Evolutionary conservation across 805 yeast genomes (phyloP).

Genomic region (Suhomyces sp.): DNA sequence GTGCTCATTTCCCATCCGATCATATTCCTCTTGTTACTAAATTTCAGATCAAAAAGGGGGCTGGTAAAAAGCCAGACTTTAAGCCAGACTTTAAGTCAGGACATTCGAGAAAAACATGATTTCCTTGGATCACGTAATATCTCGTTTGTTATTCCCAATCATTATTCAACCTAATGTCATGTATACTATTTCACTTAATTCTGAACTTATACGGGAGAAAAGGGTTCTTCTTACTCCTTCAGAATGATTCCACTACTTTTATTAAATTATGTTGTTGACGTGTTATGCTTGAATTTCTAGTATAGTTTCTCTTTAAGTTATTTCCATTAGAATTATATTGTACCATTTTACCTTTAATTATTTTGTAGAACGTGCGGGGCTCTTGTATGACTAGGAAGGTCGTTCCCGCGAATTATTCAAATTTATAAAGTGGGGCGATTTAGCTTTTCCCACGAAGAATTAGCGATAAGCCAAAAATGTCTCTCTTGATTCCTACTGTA

Average conservation of each 20-base stretch:
- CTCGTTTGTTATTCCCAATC: not conserved
- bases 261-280: slow-evolving; percentile 1
- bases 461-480: slow-evolving; percentile 8
- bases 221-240: not conserved
- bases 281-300: slow-evolving; percentile 1
- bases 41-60: slow-evolving; percentile 62
- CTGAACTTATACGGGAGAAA: not conserved
- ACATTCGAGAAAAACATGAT: slow-evolving; percentile 38
- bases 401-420: not conserved
- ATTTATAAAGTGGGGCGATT: not conserved
- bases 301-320: not conserved
- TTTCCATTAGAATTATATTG: not conserved
- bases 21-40: slow-evolving; percentile 84
- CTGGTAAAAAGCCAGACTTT: slow-evolving; percentile 38
- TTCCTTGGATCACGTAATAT: not conserved
- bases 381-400: not conserved
- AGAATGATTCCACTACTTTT: not conserved
- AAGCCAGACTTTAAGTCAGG: slow-evolving; percentile 46
- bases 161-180: slow-evolving; percentile 2
- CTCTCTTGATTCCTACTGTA: slow-evolving; percentile 23
- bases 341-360: not conserved
- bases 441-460: not conserved
- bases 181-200: slow-evolving; percentile 1
- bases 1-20: slow-evolving; percentile 90
- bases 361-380: not conserved